phyloP scores from a whole-genome alignment of 75 land plant genomes.

The Pinus tabuliformis region DNA sequence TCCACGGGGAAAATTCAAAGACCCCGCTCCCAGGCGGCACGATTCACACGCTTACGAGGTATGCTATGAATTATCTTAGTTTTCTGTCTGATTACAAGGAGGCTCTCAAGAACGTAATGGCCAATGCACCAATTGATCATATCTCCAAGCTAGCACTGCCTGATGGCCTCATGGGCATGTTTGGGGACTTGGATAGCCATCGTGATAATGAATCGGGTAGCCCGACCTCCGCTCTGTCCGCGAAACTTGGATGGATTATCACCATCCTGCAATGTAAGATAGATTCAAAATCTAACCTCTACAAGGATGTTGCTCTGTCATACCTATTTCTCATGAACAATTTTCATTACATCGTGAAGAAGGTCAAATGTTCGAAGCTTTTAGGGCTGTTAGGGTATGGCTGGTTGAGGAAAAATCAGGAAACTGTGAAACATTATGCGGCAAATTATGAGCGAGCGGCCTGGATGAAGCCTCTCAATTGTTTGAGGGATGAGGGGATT shows the following conservation, averaged over 20 bases:
- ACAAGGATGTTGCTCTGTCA: slow-evolving; percentile 40
- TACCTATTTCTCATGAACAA: slow-evolving; percentile 64
- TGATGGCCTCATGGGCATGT: slow-evolving; percentile 7
- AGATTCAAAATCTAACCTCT: slow-evolving; percentile 49
- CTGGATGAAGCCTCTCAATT: slow-evolving; percentile 17
- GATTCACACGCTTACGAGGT: slow-evolving; percentile 61
- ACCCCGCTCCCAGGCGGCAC: slow-evolving; percentile 53
- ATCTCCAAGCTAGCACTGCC: slow-evolving; percentile 1
- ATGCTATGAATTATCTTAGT: slow-evolving; percentile 67
- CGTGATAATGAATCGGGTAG: too few species aligned
- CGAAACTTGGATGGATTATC: slow-evolving; percentile 54
- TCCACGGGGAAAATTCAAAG: slow-evolving; percentile 62
- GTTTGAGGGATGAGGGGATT: slow-evolving; percentile 18
- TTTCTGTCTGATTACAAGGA: slow-evolving; percentile 47
- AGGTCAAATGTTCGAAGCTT: slow-evolving; percentile 34
- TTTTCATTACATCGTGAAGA: slow-evolving; percentile 44
- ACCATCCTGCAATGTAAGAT: slow-evolving; percentile 56
- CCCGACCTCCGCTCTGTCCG: slow-evolving; percentile 25
- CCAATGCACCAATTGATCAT: slow-evolving; percentile 15
- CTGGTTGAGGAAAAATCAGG: slow-evolving; percentile 9
- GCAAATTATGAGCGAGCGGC: slow-evolving; percentile 15
- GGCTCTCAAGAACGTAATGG: slow-evolving; percentile 36
- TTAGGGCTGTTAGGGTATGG: slow-evolving; percentile 16
- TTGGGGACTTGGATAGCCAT: background rate
- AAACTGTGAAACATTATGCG: slow-evolving; percentile 11